Conservation (phyloP, 257 asterid genomes). For the Solanum sitiens region DNA sequence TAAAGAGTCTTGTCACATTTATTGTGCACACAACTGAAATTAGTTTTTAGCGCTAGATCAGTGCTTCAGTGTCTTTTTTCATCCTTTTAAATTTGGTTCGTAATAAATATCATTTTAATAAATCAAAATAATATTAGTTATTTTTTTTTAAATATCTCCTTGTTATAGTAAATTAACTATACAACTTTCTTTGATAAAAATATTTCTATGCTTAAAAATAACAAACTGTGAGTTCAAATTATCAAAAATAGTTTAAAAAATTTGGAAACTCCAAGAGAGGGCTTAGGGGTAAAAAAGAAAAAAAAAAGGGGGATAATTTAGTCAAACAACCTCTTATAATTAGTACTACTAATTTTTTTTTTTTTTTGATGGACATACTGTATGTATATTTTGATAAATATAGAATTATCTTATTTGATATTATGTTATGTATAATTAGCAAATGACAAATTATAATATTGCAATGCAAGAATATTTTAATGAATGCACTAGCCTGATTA, state of each 20-base stretch:
- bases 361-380: background rate
- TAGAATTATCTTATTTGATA: background rate
- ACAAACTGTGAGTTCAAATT: too few species aligned
- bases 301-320: background rate
- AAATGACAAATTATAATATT: background rate
- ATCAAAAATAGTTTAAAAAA: too few species aligned
- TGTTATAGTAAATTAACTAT: background rate
- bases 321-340: background rate
- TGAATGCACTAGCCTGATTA: too few species aligned
- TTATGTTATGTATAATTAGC: background rate
- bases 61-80: background rate
- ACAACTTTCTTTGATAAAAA: background rate
- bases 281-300: background rate
- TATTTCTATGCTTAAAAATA: background rate
- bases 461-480: too few species aligned
- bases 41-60: background rate
- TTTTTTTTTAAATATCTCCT: background rate
- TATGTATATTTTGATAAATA: background rate
- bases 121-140: background rate
- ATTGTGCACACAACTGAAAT: background rate
- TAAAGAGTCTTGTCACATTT: background rate
- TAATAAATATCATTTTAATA: background rate
- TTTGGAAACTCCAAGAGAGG: too few species aligned
- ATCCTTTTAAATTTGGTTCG: background rate
- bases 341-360: background rate